Percentiles rank a stretch among this genome's conserved stretches.
These are phyloP conservation scores for Colletotrichum cuscutae DNA, from an alignment of 2,329 filamentous ascomycete genomes.

Conservation along the genomic window DNA sequence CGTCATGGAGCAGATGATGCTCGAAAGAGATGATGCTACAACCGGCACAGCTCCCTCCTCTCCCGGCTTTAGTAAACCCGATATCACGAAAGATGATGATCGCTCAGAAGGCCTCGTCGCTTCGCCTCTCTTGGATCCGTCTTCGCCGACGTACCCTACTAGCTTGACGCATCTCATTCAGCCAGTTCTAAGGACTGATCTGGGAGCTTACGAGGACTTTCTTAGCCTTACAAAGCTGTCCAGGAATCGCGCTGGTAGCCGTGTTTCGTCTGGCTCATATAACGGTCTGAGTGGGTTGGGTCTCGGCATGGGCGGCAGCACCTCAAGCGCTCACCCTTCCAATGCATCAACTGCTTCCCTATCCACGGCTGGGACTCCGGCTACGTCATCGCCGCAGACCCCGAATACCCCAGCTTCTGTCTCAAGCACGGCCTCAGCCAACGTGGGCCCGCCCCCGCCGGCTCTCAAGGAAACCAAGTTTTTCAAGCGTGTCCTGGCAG, in stretches of 20 bases:
- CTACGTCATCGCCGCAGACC: conserved; percentile 66
- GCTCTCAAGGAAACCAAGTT: conserved; percentile 91
- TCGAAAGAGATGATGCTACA: conserved; percentile 77
- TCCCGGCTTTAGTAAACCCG: conserved; percentile 78
- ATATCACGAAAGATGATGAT: conserved; percentile 60
- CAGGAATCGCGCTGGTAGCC: conserved; percentile 68
- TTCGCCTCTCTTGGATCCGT: conserved; percentile 53
- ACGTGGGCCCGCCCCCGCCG: conserved; percentile 52
- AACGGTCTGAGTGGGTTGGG: conserved; percentile 60
- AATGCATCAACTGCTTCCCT: conserved; percentile 72
- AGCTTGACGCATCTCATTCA: conserved; percentile 87
- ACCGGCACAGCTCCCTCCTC: conserved; percentile 84
- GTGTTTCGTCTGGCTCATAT: conserved; percentile 74
- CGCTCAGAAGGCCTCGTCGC: conserved; percentile 47
- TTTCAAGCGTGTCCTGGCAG: conserved; percentile 87
- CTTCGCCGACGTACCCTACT: conserved; percentile 67
- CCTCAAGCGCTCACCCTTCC: conserved; percentile 60
- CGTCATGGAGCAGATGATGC: conserved; percentile 88
- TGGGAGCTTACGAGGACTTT: conserved; percentile 87
- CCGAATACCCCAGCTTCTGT: conserved; percentile 67
- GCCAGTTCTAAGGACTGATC: conserved; percentile 84
- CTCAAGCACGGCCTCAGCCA: conserved; percentile 55
- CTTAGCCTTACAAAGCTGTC: conserved; percentile 78
- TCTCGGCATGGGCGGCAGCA: conserved; percentile 56
- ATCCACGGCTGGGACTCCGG: conserved; percentile 56